phyloP scores from a whole-genome alignment of 345 rosid genomes.

The Brassica incana region DNA sequence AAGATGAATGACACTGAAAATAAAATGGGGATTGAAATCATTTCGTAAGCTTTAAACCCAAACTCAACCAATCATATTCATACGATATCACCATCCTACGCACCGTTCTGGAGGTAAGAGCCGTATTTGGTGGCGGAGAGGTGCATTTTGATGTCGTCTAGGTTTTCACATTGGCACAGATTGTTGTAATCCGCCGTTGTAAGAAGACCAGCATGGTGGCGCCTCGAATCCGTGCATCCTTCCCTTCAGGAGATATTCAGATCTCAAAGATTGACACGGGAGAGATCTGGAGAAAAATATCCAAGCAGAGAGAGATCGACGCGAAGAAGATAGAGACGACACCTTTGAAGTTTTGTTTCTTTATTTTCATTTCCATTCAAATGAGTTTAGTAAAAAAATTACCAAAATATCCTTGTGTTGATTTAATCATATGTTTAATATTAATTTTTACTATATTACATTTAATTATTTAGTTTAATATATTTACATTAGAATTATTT shows the following conservation, averaged over 20 bases:
- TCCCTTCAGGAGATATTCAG: conserved; percentile 17
- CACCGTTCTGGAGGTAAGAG: conserved; percentile 93
- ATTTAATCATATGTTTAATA: too few relatives aligned
- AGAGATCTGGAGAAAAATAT: conserved; percentile 15
- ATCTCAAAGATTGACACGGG: conserved; percentile 11
- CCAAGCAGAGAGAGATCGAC: conserved; percentile 22
- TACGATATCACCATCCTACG: not conserved
- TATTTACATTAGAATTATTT: too few relatives aligned
- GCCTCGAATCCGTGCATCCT: conserved; percentile 99
- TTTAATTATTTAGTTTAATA: too few relatives aligned
- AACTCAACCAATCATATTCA: not conserved
- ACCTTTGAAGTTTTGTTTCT: not conserved
- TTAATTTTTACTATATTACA: too few relatives aligned
- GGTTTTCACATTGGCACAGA: conserved; percentile 95
- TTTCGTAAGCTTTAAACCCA: conserved; percentile 19
- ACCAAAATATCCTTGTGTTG: too few relatives aligned
- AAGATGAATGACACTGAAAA: not conserved
- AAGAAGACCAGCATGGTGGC: conserved; percentile 80
- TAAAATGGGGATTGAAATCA: not conserved
- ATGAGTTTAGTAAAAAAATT: too few relatives aligned
- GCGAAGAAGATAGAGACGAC: not conserved
- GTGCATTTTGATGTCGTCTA: conserved; percentile 98
- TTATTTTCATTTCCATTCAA: too few relatives aligned
- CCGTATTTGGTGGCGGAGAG: conserved; percentile 99
- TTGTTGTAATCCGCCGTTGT: conserved; percentile 95